These are phyloP conservation scores for Boletus insuetus DNA, from an alignment of 768 basidiomycete species.

Conservation along the genomic window DNA sequence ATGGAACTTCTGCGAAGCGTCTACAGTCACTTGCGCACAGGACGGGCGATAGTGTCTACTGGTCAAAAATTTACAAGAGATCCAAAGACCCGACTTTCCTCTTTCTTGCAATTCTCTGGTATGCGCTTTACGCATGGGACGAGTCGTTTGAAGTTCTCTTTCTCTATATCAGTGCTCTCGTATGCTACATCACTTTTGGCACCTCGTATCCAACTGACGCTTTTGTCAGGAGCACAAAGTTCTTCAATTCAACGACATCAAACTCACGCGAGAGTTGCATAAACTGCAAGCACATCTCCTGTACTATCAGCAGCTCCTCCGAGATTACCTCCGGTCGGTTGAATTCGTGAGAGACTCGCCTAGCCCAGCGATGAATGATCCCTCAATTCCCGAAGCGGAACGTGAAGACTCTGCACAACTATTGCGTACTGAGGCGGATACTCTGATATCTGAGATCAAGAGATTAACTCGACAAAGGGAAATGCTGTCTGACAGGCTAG, in stretches of 20 bases:
- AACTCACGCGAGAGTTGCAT: constrained; percentile 53
- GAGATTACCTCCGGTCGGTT: constrained; percentile 52
- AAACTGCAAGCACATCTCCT: constrained; percentile 53
- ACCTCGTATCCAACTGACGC: not conserved
- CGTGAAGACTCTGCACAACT: constrained; percentile 27
- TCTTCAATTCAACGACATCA: constrained; percentile 39
- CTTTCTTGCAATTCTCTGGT: constrained; percentile 49
- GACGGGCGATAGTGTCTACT: constrained; percentile 34
- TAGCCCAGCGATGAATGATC: constrained; percentile 45
- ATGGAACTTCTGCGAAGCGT: constrained; percentile 24
- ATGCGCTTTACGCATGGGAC: constrained; percentile 61
- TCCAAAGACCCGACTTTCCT: constrained; percentile 33
- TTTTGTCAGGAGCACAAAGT: constrained; percentile 43
- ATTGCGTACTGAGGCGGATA: constrained; percentile 40
- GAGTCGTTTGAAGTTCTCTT: constrained; percentile 53
- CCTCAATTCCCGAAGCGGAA: constrained; percentile 12
- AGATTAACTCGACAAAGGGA: constrained; percentile 36
- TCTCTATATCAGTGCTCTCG: constrained; percentile 49
- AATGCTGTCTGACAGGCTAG: constrained; percentile 22
- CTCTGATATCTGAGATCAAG: constrained; percentile 47
- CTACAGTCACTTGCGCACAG: constrained; percentile 26
- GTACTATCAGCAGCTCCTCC: constrained; percentile 51
- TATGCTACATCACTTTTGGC: constrained; percentile 14
- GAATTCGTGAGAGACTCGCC: constrained; percentile 47
- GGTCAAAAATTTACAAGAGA: constrained; percentile 29